Percentiles rank a stretch among this genome's conserved stretches.
These are phyloP conservation scores for Suhomyces vadensis DNA, from an alignment of 805 yeast genomes.

Conservation along the genomic window DNA sequence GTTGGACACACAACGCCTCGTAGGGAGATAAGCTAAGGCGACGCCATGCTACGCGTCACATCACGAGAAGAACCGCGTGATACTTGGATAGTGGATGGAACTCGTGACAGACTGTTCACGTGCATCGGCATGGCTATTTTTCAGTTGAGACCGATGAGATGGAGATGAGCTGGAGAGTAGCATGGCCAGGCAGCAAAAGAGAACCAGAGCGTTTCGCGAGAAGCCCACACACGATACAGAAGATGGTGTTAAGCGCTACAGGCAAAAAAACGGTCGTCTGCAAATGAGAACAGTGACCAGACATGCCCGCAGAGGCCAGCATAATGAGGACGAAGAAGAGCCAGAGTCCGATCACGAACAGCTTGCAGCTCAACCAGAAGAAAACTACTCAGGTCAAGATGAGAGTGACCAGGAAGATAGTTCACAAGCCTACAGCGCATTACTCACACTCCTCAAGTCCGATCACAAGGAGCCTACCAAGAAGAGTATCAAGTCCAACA, in stretches of 20 bases:
- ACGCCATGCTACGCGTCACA: too few species aligned
- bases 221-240: neutral
- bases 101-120: neutral
- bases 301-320: slow-evolving; percentile 43
- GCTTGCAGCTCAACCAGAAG: too few species aligned
- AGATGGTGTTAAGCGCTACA: slow-evolving; percentile 8
- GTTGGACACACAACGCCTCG: too few species aligned
- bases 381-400: slow-evolving; percentile 13
- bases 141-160: neutral
- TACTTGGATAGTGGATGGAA: too few species aligned
- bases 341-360: slow-evolving; percentile 9
- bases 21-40: too few species aligned
- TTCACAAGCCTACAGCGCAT: slow-evolving; percentile 63
- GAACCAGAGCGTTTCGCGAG: neutral
- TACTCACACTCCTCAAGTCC: slow-evolving; percentile 58
- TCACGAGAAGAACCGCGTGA: too few species aligned
- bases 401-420: slow-evolving; percentile 19
- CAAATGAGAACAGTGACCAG: slow-evolving; percentile 62
- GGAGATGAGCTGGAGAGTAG: neutral
- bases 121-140: too few species aligned
- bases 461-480: slow-evolving; percentile 33
- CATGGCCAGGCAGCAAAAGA: slow-evolving; percentile 6
- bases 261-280: slow-evolving; percentile 55
- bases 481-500: neutral
- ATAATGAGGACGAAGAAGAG: neutral